Evolutionary conservation across 2,329 filamentous ascomycete genomes (phyloP).

Genomic region (Arachnomyces sp.): DNA sequence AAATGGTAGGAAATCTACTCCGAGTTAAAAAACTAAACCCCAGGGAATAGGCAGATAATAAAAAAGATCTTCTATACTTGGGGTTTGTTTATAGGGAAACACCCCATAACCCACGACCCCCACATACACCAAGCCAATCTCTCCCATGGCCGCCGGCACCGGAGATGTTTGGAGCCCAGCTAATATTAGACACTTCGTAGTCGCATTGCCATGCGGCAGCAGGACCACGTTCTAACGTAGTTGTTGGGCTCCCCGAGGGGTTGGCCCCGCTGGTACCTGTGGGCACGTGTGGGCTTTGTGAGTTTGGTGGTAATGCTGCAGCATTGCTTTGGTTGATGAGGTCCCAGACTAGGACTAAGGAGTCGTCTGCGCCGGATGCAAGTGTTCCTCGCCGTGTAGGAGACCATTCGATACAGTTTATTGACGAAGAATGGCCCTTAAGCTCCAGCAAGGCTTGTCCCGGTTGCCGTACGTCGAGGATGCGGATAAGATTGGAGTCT

Average conservation of each 20-base stretch:
- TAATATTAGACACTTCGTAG: slow-evolving; percentile 40
- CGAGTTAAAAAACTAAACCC: too few species aligned
- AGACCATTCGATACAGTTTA: slow-evolving; percentile 96
- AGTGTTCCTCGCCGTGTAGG: slow-evolving; percentile 77
- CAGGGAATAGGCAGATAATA: too few species aligned
- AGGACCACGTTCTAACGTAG: slow-evolving; percentile 35
- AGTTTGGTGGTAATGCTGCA: slow-evolving; percentile 36
- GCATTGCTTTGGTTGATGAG: slow-evolving; percentile 60
- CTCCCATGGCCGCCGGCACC: slow-evolving; percentile 26
- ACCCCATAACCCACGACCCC: slow-evolving; percentile 38
- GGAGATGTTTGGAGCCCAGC: slow-evolving; percentile 38
- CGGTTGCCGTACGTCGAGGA: slow-evolving; percentile 91
- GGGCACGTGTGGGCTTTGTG: slow-evolving; percentile 17
- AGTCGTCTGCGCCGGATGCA: slow-evolving; percentile 87
- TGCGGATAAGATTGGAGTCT: slow-evolving; percentile 85
- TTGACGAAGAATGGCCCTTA: slow-evolving; percentile 71
- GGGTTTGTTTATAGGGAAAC: slow-evolving; percentile 26
- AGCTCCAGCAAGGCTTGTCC: slow-evolving; percentile 91
- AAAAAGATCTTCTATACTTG: too few species aligned
- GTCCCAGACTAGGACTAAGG: slow-evolving; percentile 88
- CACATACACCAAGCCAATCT: slow-evolving; percentile 39
- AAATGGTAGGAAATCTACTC: too few species aligned
- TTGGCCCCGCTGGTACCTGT: slow-evolving; percentile 5
- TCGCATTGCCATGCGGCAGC: slow-evolving; percentile 39
- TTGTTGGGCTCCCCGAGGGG: slow-evolving; percentile 11